Conservation (phyloP, 768 basidiomycete genomes). For the Naganishia kalamii region DNA sequence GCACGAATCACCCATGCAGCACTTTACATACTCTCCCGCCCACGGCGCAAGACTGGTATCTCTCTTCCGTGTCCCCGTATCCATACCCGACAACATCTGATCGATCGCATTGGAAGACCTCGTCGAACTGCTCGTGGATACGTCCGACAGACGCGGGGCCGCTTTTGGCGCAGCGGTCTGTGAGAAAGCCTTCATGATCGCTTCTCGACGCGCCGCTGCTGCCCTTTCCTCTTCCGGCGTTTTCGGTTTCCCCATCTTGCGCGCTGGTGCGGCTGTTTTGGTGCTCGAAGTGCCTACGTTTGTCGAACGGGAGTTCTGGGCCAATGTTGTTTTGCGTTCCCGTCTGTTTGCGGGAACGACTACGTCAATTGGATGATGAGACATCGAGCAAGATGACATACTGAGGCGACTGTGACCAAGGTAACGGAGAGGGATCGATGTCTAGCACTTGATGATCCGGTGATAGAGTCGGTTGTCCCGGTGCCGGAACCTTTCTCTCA, state of each 20-base stretch:
- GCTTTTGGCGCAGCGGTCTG: not conserved
- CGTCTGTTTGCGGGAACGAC: not conserved
- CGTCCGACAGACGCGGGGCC: not conserved
- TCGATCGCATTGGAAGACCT: conserved; percentile 6
- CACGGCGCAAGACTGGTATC: conserved; percentile 8
- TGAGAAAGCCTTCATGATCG: conserved; percentile 11
- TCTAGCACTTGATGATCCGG: not conserved
- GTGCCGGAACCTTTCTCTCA: conserved; percentile 6
- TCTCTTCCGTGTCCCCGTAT: conserved; percentile 11
- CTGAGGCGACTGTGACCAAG: conserved; percentile 10
- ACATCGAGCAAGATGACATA: not conserved
- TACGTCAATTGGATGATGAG: not conserved
- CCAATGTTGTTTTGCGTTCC: not conserved
- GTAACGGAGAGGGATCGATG: conserved; percentile 9
- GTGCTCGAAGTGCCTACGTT: not conserved
- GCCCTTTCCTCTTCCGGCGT: conserved; percentile 11
- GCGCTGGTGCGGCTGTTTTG: not conserved
- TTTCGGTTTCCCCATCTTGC: conserved; percentile 9
- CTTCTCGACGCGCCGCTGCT: conserved; percentile 12
- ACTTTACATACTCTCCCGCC: not conserved
- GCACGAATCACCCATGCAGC: not conserved
- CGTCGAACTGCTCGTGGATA: not conserved
- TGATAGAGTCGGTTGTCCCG: not conserved
- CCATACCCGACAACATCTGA: conserved; percentile 6
- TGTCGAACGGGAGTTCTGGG: not conserved